Base-by-base conservation (phyloP, 345 rosid species). In the Syzygium oleosum region DNA sequence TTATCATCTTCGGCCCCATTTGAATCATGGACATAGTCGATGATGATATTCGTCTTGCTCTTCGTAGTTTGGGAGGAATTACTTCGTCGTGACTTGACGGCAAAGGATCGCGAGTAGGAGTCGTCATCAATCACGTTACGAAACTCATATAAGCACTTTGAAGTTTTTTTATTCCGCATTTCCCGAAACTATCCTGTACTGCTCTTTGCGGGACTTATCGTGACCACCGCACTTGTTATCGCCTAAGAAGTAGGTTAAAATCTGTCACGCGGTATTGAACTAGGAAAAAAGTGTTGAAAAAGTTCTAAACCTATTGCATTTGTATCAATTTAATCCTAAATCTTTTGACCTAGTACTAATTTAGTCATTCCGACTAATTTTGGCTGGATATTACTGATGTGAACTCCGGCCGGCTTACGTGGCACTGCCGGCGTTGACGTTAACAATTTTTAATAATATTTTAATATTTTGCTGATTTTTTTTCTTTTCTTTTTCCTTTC, bases 171-270 rank as follows among this genome's bases (percentile, higher is more conserved):
- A 56, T 56, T 56, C 5, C 1, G 2, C 22, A 27, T 9, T 56
- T 56, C 27, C 23, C 1, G 13, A 23, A 58, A 58, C 0, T 58
- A 58, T 58, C 29, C 25, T 2, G 6, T 58, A 12, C 14, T 23
- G 6, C 29, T 58, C 2, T 58, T 58, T 23, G 63, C 29, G 0
- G 7, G 21, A 7, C 41, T 29, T 29, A 63, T 15, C 10, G 10
- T 2, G 21, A 34, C 38, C 38, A 29, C 5, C 12, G 1, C 2
- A 15, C 77, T 7, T 15, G 8, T 29, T 63, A 34, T 63, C 1
- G 4, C 41, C 21, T 31, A 7, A 63, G 5, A 29, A 17, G 15
- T 0, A 0, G 1, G 5, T 29, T 0, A 0, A 0, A 1, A 17
- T 8, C 7, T 1, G 41, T 17, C 9, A 68, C 3, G 16, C 7